Evolutionary conservation across 208 protist species (phyloP), one percentile per base, ranked within the genome.

Genomic region (Paratrypanosoma confusum): DNA sequence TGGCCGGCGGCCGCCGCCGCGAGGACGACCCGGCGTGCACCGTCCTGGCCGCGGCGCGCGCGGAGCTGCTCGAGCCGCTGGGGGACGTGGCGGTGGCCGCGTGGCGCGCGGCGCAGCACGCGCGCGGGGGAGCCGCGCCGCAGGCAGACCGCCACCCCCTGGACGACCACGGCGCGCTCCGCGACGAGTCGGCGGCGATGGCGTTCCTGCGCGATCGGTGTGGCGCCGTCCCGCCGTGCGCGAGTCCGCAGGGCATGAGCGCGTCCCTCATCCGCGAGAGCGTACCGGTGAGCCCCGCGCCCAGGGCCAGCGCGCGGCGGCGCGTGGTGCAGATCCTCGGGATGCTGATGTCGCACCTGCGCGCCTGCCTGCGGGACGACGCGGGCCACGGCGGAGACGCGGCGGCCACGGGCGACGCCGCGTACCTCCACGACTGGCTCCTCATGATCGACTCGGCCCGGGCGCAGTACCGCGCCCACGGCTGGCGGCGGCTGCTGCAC

Each of bases 401-500:
- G n/a, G n/a, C n/a, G n/a, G n/a, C n/a, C n/a, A n/a, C n/a, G n/a
- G 26, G n/a, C 26, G n/a, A 35, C 13, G 21, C 6, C 3, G 39
- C 48, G 3, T 58, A 43, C 41, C 23, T 44, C 17, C 33, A 39
- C 20, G 42, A 49, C 3, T 65, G 48, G 58, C 3, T 52, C 13
- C 35, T 36, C 13, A 41, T 85, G 0, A 18, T 85, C 10, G 23
- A 55, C 25, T 47, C 60, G 11, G 66, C 54, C 4, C 40, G 54
- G 36, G 7, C 37, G n/a, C 45, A 45, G 33, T 52, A 58, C 18
- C 62, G 64, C 10, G 43, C 51, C 31, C 58, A 56, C 17, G 67
- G 60, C 26, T 71, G 61, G 62, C 47, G 53, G 16, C 60, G 55
- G 5, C 52, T 85, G 17, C 58, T 56, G 7, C 66, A 78, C 39